Base-by-base conservation (phyloP, 2,329 filamentous ascomycete genomes). In the Clarireedia hainanense region DNA sequence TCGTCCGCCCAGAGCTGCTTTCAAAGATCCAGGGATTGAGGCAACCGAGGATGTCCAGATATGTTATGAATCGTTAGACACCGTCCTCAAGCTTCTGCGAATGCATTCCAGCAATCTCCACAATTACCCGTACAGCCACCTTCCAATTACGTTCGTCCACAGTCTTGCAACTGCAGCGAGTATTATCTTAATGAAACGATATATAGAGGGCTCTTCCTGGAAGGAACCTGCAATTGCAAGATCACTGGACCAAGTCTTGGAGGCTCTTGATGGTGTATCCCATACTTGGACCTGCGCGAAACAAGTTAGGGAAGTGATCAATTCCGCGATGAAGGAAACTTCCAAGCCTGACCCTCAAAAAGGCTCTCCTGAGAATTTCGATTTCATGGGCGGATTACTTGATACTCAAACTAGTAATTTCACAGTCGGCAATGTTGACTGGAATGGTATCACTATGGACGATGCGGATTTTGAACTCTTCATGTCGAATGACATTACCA, bases 261-360 rank as follows among this genome's bases (percentile, higher is more conserved):
- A 79, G 4, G 75, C 76, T 37, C 76, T 81, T 59, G 71, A 77
- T 36, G 71, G 73, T n/a, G 76, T 83, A 36, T 71, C 81, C 30
- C 71, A 75, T 42, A 75, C 74, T 6, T 77, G 73, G 72, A 73
- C 74, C 5, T 76, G 74, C 59, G 71, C 76, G 34, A 66, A 65
- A 26, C 74, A 76, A 59, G 72, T 78, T 7, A 64, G 67, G 30
- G 70, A 73, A 50, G 68, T 68, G 12, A 65, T 71, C 6, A 59
- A 52, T 6, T 57, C 57, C 36, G 58, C 62, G 14, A 61, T 64
- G 40, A 54, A 55, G 37, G 30, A 46, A 15, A 37, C 49, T 14
- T n/a, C 37, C 3, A 40, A 27, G 27, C 50, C 52, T 2, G 45
- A 43, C 27, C 17, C 42, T 36, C 47, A 43, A 43, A 62, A 52